Conservation (phyloP, 2,329 filamentous ascomycete species). For the Ustilaginoidea virens region DNA sequence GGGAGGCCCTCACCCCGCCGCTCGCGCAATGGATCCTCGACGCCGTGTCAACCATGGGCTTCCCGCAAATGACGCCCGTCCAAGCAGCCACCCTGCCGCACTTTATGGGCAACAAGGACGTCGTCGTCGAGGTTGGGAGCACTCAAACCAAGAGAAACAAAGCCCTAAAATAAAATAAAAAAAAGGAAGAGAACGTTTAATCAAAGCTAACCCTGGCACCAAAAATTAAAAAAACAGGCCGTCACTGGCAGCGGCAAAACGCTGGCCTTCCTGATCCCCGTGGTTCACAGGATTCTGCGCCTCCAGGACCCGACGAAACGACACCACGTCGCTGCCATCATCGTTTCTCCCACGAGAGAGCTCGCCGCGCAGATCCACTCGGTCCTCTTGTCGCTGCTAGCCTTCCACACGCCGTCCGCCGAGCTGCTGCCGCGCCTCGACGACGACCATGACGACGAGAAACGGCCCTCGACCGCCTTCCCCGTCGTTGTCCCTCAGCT, state of each 20-base stretch:
- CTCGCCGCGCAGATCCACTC: constrained; percentile 80
- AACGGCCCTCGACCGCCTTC: constrained; percentile 29
- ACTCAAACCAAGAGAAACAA: too few species aligned
- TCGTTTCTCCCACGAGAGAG: constrained; percentile 83
- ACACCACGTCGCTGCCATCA: constrained; percentile 78
- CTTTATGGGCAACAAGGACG: constrained; percentile 80
- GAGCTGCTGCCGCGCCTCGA: constrained; percentile 40
- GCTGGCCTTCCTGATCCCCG: constrained; percentile 67
- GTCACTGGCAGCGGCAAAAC: constrained; percentile 90
- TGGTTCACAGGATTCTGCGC: constrained; percentile 68
- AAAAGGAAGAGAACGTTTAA: too few species aligned
- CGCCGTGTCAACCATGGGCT: constrained; percentile 71
- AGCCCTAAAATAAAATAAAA: too few species aligned
- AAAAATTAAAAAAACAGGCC: too few species aligned
- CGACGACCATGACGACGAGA: constrained; percentile 39
- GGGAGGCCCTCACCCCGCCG: constrained; percentile 22
- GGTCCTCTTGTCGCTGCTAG: constrained; percentile 60
- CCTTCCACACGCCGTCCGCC: constrained; percentile 70
- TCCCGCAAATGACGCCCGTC: constrained; percentile 81
- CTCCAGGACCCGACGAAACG: constrained; percentile 72
- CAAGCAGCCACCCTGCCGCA: constrained; percentile 83
- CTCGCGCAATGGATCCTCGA: constrained; percentile 63
- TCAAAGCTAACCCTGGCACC: too few species aligned
- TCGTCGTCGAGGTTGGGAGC: constrained; percentile 83
- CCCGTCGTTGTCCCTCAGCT: constrained; percentile 68